phyloP scores from a whole-genome alignment of 257 asterid genomes.

The Buddleja alternifolia region DNA sequence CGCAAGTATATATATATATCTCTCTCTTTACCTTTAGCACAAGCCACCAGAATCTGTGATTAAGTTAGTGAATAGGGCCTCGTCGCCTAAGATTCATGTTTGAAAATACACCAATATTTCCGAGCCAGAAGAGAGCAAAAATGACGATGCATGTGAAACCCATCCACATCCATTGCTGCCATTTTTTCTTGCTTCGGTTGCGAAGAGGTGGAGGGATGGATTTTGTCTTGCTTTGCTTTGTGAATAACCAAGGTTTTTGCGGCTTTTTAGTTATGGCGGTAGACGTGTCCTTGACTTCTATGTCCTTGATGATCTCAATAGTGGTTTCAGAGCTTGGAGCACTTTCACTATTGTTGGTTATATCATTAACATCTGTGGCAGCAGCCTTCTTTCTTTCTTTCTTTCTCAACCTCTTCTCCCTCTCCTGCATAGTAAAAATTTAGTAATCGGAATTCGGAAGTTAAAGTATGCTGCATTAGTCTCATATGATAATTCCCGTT shows the following conservation, averaged over 20 bases:
- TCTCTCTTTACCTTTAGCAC: slow-evolving; percentile 16
- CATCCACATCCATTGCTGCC: slow-evolving; percentile 91
- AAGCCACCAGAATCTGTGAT: slow-evolving; percentile 7
- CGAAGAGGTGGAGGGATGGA: slow-evolving; percentile 86
- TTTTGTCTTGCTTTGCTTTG: slow-evolving; percentile 66
- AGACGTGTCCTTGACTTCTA: slow-evolving; percentile 46
- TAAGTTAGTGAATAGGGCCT: slow-evolving; percentile 33
- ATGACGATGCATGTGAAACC: slow-evolving; percentile 47
- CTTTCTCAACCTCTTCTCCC: slow-evolving; percentile 87
- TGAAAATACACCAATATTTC: slow-evolving; percentile 72
- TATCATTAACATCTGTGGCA: slow-evolving; percentile 43
- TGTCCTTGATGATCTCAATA: slow-evolving; percentile 46
- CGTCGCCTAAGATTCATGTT: slow-evolving; percentile 50
- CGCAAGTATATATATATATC: slow-evolving; percentile 13
- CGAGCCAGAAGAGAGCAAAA: slow-evolving; percentile 65
- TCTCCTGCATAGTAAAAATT: slow-evolving; percentile 55
- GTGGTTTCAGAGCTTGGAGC: slow-evolving; percentile 46
- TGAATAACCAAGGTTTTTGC: slow-evolving; percentile 41
- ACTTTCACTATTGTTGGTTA: slow-evolving; percentile 42
- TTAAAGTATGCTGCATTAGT: too few species aligned
- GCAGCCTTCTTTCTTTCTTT: slow-evolving; percentile 76
- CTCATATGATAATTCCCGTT: too few species aligned
- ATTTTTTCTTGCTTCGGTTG: slow-evolving; percentile 63
- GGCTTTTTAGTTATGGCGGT: slow-evolving; percentile 40
- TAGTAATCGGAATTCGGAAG: background rate